phyloP scores from a whole-genome alignment of 2,329 filamentous ascomycete species.

The Colletotrichum tabaci region DNA sequence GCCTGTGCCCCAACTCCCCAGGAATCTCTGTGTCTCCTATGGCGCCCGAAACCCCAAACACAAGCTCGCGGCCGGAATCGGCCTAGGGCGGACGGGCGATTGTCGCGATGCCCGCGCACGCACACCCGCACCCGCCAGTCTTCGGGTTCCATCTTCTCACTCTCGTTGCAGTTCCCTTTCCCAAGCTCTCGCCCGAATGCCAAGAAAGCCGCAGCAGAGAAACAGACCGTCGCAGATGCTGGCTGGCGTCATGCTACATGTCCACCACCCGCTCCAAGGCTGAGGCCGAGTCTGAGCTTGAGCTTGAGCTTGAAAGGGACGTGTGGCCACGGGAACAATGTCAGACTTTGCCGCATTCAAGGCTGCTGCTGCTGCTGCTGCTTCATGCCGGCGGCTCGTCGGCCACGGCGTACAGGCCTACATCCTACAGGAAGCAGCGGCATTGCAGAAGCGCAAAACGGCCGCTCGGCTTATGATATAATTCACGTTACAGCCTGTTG shows the following conservation, averaged over 20 bases:
- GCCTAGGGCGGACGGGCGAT: constrained; percentile 4
- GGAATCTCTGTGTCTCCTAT: neutral
- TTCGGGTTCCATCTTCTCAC: neutral
- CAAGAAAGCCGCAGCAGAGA: constrained; percentile 26
- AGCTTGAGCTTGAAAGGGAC: constrained; percentile 12
- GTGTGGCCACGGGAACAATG: neutral
- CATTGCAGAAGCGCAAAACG: constrained; percentile 6
- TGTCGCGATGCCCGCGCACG: constrained; percentile 20
- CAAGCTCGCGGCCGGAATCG: constrained; percentile 8
- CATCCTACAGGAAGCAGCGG: neutral
- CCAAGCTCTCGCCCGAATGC: neutral
- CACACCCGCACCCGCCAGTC: constrained; percentile 6
- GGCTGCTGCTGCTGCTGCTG: neutral
- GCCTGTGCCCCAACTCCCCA: no score
- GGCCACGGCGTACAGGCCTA: constrained; percentile 4
- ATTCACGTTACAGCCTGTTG: constrained; percentile 24
- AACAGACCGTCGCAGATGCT: constrained; percentile 20
- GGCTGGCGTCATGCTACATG: constrained; percentile 30
- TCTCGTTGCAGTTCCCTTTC: no score
- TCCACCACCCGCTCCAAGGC: neutral
- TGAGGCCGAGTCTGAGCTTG: constrained; percentile 4
- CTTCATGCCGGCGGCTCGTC: constrained; percentile 10
- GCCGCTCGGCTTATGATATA: constrained; percentile 15
- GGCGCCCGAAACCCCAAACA: constrained; percentile 10
- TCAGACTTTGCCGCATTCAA: neutral